Conservation (phyloP, 2,329 filamentous ascomycete species). For the Fusarium succisae region DNA sequence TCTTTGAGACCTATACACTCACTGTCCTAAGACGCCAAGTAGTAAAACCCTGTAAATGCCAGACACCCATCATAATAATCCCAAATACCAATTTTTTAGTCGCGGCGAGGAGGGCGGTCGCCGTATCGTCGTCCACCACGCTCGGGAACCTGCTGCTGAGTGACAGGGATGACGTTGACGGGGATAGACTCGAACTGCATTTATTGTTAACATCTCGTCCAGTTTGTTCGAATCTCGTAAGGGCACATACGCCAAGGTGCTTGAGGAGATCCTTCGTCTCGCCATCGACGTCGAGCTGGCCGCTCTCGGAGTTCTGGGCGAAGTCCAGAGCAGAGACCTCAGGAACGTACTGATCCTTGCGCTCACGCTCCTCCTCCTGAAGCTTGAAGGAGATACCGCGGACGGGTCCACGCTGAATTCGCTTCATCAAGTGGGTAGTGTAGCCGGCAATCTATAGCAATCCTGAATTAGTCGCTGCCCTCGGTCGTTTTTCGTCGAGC, state of each 20-base stretch:
- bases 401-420: constrained; percentile 98
- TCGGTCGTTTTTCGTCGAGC: not conserved
- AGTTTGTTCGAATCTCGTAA: not conserved
- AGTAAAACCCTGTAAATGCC: constrained; percentile 56
- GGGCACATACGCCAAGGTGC: constrained; percentile 89
- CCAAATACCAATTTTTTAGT: constrained; percentile 49
- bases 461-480: constrained; percentile 29
- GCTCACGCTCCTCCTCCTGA: constrained; percentile 99
- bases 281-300: constrained; percentile 92
- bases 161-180: constrained; percentile 92
- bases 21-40: constrained; percentile 67
- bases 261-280: constrained; percentile 99
- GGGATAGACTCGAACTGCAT: constrained; percentile 93
- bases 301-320: constrained; percentile 90
- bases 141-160: constrained; percentile 87
- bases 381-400: constrained; percentile 99
- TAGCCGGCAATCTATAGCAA: constrained; percentile 88
- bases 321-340: constrained; percentile 99
- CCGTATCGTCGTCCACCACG: constrained; percentile 80
- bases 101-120: constrained; percentile 63
- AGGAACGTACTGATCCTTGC: constrained; percentile 99
- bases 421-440: constrained; percentile 99
- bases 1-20: constrained; percentile 68
- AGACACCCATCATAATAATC: constrained; percentile 51
- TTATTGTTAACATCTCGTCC: constrained; percentile 42